Evolutionary conservation across 768 basidiomycete genomes (phyloP), one percentile per base, ranked within the genome.

Genomic region (Kwoniella newhampshirensis): DNA sequence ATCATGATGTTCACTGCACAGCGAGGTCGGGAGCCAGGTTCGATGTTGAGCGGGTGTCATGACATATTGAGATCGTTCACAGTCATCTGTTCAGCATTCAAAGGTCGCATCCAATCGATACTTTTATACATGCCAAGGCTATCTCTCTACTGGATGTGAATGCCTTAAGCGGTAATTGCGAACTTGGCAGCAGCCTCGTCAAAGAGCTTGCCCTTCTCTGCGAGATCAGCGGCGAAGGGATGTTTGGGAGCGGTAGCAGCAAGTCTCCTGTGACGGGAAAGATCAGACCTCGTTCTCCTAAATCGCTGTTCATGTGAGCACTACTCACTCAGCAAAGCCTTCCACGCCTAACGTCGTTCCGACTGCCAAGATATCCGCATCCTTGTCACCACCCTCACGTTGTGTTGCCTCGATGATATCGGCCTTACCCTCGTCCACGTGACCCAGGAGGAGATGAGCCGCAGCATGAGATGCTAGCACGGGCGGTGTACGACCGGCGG

Each of bases 171-270:
- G 8, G 72, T 42, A 23, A 77, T 59, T 6, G 60, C 59, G 42
- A 75, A 78, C 59, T 76, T 78, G 26, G 68, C 63, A 20, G 78
- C 77, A 1, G 78, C 78, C 32, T 75, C 77, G 46, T 80, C 79
- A 53, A 80, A 80, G 17, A 70, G 60, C 17, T 48, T 35, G 15
- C 68, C 64, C 61, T 78, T 79, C 25, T 67, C 71, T 9, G 60
- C 63, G 15, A 78, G 50, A 51, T 78, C 77, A 21, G 64, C 26
- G 12, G 78, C 62, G 36, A 75, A 60, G 0, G 79, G 79, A 59
- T 79, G 77, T 18, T 41, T 21, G 11, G 78, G 65, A 12, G 74
- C 73, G 9, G 63, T 57, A 0, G 63, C 13, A 0, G 59, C 51
- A 13, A 79, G 64, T 49, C 71, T 68, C 9, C 77, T 78, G 51